Evolutionary conservation across 2,329 filamentous ascomycete genomes (phyloP).

Genomic region (Whalleya microplaca): DNA sequence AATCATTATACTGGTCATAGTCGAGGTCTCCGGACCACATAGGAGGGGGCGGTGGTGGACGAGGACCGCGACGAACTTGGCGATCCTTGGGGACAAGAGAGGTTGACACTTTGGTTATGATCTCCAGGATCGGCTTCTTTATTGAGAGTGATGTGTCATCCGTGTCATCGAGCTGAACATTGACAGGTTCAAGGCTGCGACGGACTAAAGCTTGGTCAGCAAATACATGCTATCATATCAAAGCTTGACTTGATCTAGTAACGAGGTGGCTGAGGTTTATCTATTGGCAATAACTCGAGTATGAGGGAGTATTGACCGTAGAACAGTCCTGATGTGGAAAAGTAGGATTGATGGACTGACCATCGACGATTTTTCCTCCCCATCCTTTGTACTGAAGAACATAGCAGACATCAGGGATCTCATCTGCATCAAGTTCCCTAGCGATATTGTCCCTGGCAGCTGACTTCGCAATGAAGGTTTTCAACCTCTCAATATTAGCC

Average conservation of each 20-base stretch:
- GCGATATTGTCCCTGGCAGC: conserved; percentile 6
- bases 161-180: conserved; percentile 37
- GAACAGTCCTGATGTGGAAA: background rate
- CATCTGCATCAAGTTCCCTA: conserved; percentile 28
- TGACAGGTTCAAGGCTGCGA: conserved; percentile 44
- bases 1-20: conserved; percentile 33
- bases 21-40: conserved; percentile 25
- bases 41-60: conserved; percentile 12
- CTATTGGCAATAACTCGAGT: too few relatives aligned
- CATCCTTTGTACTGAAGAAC: conserved; percentile 45
- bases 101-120: conserved; percentile 44
- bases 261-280: background rate
- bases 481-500: conserved; percentile 18
- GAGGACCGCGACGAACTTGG: background rate
- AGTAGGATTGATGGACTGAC: conserved; percentile 33
- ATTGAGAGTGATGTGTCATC: conserved; percentile 16
- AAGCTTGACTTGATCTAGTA: background rate
- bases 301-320: background rate
- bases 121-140: conserved; percentile 46
- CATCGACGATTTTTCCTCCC: conserved; percentile 40
- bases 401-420: conserved; percentile 47
- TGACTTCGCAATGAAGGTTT: conserved; percentile 19
- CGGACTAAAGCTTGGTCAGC: conserved; percentile 35
- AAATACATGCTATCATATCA: background rate
- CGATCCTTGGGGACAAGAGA: conserved; percentile 16